Percentiles rank a stretch among this genome's conserved stretches.
Evolutionary conservation across 1,284 basidiomycete genomes (phyloP).

Genomic region (Moniliophthora roreri): DNA sequence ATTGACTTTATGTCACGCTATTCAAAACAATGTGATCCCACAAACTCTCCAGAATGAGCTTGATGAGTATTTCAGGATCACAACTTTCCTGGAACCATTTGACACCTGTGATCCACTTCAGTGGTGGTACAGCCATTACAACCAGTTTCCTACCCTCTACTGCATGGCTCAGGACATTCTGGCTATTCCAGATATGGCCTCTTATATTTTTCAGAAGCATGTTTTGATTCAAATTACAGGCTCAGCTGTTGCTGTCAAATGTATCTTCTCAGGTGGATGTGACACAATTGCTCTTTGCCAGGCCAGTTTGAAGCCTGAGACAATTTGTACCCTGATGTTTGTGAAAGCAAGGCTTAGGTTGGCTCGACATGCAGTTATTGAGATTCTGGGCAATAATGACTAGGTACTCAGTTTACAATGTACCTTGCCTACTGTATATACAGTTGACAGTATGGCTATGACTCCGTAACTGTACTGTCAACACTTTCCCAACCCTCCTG

Average conservation of each 20-base stretch:
- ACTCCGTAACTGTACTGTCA: too few relatives aligned
- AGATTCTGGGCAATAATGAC: too few relatives aligned
- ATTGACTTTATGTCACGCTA: conserved; percentile 16
- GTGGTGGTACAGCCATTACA: conserved; percentile 19
- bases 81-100: conserved; percentile 18
- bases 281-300: conserved; percentile 11
- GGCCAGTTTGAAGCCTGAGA: conserved; percentile 9
- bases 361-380: conserved; percentile 3
- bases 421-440: too few relatives aligned
- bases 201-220: neutral
- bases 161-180: conserved; percentile 13
- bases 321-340: conserved; percentile 9
- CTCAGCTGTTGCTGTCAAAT: conserved; percentile 12
- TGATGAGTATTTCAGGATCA: conserved; percentile 20
- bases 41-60: conserved; percentile 17
- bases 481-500: too few relatives aligned
- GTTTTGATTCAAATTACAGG: conserved; percentile 2
- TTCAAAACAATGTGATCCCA: neutral
- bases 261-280: conserved; percentile 10
- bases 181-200: conserved; percentile 7
- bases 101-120: conserved; percentile 18
- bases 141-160: conserved; percentile 20
- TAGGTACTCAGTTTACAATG: too few relatives aligned
- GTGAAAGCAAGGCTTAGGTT: conserved; percentile 7
- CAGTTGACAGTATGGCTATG: too few relatives aligned